Base-by-base conservation (phyloP, 2,329 filamentous ascomycete genomes). In the Tympanopsis confertula region DNA sequence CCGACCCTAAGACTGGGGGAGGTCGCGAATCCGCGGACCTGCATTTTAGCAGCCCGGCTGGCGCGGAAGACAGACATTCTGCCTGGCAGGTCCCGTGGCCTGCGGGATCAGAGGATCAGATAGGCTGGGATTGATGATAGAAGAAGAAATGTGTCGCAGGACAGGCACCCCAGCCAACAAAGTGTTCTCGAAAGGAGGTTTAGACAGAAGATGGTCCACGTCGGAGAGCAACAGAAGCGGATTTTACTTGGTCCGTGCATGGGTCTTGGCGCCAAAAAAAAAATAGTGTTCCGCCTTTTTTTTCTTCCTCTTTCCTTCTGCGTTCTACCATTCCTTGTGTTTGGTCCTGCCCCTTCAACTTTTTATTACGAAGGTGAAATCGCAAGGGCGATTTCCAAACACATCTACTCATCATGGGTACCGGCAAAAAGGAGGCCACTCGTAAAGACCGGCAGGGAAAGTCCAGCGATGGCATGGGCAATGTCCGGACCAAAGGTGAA, bases 401-500 rank as follows among this genome's bases (percentile, higher is more conserved):
- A 44, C 40, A 46, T 37, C 41, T 43, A 45, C 53, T 47, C 41
- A 40, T 20, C 30, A 94, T 94, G 87, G 87, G 87, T 63, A 82
- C 79, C 51, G 81, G 77, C 52, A 96, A 96, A 72, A 95, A 95
- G 63, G 89, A 96, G 65, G 78, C 78, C 46, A 74, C 68, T 58
- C 80, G 89, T 64, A 82, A 83, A 58, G 73, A 72, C 66, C 83
- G 87, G 59, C 79, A 95, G 72, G 86, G 86, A 49, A 89, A 88
- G 66, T 74, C 74, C 36, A 74, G 75, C 47, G 82, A 91, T 76
- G 86, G 86, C 58, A 86, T 94, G 76, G 78, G 66, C 52, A 96
- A 96, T 65, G 85, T 96, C 54, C 86, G 81, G 53, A 71, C 78
- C 50, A 98, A 98, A 67, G 91, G 91, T 64, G 89, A 96, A 71